These are phyloP conservation scores for Vickermania spadyakhi DNA, from an alignment of 208 protist species.

Conservation along the genomic window DNA sequence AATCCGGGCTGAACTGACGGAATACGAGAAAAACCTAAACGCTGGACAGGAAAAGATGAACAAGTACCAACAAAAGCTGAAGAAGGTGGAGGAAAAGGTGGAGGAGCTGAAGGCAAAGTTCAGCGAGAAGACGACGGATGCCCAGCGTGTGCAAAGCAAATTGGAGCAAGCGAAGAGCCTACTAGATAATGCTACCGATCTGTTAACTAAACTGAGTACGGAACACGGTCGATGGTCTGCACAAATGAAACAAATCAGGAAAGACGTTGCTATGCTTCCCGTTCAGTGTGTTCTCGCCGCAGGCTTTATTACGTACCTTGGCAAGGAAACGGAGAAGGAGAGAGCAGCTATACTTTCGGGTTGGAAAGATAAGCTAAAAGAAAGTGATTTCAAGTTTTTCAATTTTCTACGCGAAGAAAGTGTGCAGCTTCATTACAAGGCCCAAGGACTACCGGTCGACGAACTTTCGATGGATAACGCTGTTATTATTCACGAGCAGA, in stretches of 20 bases:
- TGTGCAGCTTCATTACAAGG: conserved; percentile 93
- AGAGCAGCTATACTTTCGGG: conserved; percentile 44
- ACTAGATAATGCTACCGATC: conserved; percentile 79
- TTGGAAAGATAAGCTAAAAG: conserved; percentile 81
- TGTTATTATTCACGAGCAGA: conserved; percentile 91
- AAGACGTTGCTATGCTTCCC: conserved; percentile 67
- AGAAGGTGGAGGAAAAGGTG: conserved; percentile 91
- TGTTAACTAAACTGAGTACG: conserved; percentile 92
- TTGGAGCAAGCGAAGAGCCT: conserved; percentile 88
- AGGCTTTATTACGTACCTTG: conserved; percentile 93
- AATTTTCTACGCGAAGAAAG: conserved; percentile 93
- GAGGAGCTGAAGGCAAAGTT: conserved; percentile 90
- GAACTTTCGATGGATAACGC: conserved; percentile 97
- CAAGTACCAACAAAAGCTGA: conserved; percentile 82
- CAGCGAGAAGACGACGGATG: conserved; percentile 91
- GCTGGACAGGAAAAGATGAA: conserved; percentile 82
- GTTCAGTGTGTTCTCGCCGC: conserved; percentile 80
- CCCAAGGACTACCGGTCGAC: conserved; percentile 92
- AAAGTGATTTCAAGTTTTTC: conserved; percentile 85
- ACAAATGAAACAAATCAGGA: conserved; percentile 76
- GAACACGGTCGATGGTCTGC: conserved; percentile 93
- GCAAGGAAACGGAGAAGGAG: conserved; percentile 80
- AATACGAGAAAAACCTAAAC: conserved; percentile 73
- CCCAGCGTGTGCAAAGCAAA: conserved; percentile 80
- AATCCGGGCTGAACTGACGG: conserved; percentile 79